Conservation (phyloP, 495 filamentous ascomycete genomes). For the Durotheca rogersii region DNA sequence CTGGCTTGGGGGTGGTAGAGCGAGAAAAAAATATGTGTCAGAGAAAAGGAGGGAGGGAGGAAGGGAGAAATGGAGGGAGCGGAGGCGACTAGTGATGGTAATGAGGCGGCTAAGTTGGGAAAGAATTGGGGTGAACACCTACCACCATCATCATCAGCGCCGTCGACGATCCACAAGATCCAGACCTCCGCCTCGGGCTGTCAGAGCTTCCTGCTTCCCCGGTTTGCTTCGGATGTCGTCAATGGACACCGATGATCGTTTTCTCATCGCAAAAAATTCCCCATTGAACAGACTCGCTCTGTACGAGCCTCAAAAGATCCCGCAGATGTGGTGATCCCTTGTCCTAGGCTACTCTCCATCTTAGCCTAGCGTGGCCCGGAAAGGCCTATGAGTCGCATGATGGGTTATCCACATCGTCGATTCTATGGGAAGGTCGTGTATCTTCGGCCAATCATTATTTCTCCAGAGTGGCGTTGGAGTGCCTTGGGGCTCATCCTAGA, state of each 20-base stretch:
- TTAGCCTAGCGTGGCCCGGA: conserved; percentile 3
- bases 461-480: not conserved
- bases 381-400: conserved; percentile 11
- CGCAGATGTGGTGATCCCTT: conserved; percentile 7
- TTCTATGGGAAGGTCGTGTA: not conserved
- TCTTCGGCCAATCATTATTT: conserved; percentile 10
- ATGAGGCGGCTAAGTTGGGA: too few relatives aligned
- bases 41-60: too few relatives aligned
- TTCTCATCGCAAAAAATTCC: conserved; percentile 18
- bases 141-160: too few relatives aligned
- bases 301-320: conserved; percentile 21
- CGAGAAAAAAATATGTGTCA: too few relatives aligned
- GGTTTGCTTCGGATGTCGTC: conserved; percentile 21
- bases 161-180: too few relatives aligned
- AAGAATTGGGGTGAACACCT: too few relatives aligned
- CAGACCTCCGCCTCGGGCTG: too few relatives aligned
- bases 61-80: too few relatives aligned
- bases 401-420: conserved; percentile 6
- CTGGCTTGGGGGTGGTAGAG: too few relatives aligned
- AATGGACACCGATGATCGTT: conserved; percentile 24
- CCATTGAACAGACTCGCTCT: conserved; percentile 26
- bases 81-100: too few relatives aligned
- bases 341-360: conserved; percentile 17
- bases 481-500: conserved; percentile 7
- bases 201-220: too few relatives aligned